Conservation (phyloP, 495 filamentous ascomycete genomes). For the Daldinia grandis region DNA sequence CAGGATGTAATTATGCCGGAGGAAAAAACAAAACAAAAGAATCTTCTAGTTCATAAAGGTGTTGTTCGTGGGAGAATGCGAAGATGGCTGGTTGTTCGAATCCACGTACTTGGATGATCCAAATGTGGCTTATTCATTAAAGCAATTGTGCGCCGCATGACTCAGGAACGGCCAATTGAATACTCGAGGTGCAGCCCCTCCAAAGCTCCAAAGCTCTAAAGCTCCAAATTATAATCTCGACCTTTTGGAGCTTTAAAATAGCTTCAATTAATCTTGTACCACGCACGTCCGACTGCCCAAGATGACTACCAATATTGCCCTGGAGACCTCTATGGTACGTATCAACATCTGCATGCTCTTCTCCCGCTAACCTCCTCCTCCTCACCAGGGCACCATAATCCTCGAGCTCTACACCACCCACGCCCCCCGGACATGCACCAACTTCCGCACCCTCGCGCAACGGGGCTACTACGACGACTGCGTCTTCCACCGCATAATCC, state of each 20-base stretch:
- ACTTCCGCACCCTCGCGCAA: slow-evolving; percentile 80
- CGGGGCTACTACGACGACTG: slow-evolving; percentile 87
- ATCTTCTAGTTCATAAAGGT: slow-evolving; percentile 14
- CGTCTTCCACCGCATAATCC: slow-evolving; percentile 94
- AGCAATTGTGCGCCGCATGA: not conserved
- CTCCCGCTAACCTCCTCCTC: not conserved
- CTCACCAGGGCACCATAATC: slow-evolving; percentile 73
- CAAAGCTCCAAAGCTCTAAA: slow-evolving; percentile 26
- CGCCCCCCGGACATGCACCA: slow-evolving; percentile 75
- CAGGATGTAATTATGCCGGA: not conserved
- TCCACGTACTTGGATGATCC: not conserved
- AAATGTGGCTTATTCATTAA: not conserved
- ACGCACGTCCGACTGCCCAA: slow-evolving; percentile 10
- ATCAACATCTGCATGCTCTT: slow-evolving; percentile 3
- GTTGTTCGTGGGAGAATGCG: not conserved
- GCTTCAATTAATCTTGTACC: slow-evolving; percentile 7
- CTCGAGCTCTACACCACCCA: slow-evolving; percentile 81
- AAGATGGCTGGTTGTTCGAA: not conserved
- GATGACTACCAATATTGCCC: slow-evolving; percentile 78
- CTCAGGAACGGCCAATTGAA: not conserved
- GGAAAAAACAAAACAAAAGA: not conserved
- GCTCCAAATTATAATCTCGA: no score
- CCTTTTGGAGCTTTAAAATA: slow-evolving; percentile 15
- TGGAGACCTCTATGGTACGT: slow-evolving; percentile 85
- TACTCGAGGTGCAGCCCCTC: slow-evolving; percentile 25